Conservation (phyloP, 2,329 filamentous ascomycete species). For the Alternaria infectoria region DNA sequence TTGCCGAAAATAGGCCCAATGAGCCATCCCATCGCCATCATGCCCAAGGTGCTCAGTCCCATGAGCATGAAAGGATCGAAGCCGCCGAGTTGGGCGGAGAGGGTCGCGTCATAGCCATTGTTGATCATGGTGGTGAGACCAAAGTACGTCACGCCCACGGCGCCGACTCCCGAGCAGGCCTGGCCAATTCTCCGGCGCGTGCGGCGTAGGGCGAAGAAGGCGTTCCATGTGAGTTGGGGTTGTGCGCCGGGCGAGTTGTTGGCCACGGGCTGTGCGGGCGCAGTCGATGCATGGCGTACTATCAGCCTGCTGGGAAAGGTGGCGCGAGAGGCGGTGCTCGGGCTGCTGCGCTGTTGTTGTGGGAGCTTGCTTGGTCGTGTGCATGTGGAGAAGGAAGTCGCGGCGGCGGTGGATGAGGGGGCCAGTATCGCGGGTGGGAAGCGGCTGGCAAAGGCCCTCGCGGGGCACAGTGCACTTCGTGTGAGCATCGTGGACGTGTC, state of each 20-base stretch:
- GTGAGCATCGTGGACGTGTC: constrained; percentile 35
- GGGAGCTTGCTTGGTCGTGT: constrained; percentile 32
- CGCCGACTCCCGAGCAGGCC: constrained; percentile 72
- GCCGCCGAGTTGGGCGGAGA: constrained; percentile 76
- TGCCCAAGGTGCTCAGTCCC: constrained; percentile 78
- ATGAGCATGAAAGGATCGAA: constrained; percentile 88
- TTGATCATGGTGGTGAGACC: constrained; percentile 72
- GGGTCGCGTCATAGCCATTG: constrained; percentile 71
- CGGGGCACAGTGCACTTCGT: constrained; percentile 39
- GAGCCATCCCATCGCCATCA: constrained; percentile 85
- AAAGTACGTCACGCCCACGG: constrained; percentile 65
- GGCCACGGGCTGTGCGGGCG: constrained; percentile 21
- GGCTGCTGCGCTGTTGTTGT: constrained; percentile 22
- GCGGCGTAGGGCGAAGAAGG: constrained; percentile 88
- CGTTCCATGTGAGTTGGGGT: constrained; percentile 72
- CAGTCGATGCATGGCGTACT: constrained; percentile 35
- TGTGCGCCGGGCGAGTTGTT: constrained; percentile 18
- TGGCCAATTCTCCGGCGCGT: constrained; percentile 84
- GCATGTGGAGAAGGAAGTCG: constrained; percentile 37
- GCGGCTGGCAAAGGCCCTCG: constrained; percentile 37
- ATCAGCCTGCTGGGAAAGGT: constrained; percentile 7
- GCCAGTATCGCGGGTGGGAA: constrained; percentile 36
- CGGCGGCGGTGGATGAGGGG: constrained; percentile 24
- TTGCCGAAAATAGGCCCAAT: constrained; percentile 83
- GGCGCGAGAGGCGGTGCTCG: constrained; percentile 14